A percentile compares a stretch with the other conserved stretches of the same genome.
Conservation (phyloP, 371 early-diverging fungal species). For the Phascolomyces articulosus region DNA sequence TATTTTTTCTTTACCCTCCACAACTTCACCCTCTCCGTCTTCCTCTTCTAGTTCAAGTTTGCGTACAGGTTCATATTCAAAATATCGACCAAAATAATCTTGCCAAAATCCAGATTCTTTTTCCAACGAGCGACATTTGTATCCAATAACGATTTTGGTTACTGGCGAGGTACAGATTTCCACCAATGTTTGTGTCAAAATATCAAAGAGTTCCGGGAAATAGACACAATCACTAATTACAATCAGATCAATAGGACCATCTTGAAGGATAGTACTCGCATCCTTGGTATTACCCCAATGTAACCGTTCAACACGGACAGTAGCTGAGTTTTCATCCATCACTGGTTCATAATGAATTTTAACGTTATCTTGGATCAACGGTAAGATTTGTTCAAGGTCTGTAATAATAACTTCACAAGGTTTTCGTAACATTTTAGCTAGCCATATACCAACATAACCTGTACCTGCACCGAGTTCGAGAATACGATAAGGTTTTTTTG, state of each 20-base stretch:
- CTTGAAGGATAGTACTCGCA: conserved; percentile 22
- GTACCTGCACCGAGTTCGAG: conserved; percentile 61
- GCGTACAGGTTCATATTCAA: conserved; percentile 59
- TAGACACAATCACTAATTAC: conserved; percentile 62
- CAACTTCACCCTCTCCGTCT: not conserved
- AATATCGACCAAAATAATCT: conserved; percentile 59
- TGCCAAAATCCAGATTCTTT: conserved; percentile 69
- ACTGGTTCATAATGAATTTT: conserved; percentile 10
- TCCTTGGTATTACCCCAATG: conserved; percentile 59
- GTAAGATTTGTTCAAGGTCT: conserved; percentile 58
- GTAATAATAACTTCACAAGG: conserved; percentile 53
- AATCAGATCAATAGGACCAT: conserved; percentile 49
- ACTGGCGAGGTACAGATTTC: conserved; percentile 34
- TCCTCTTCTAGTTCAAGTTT: conserved; percentile 16
- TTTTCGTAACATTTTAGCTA: conserved; percentile 43
- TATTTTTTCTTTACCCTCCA: conserved; percentile 4
- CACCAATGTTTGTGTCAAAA: conserved; percentile 47
- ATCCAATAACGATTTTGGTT: conserved; percentile 58
- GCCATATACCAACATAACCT: conserved; percentile 60
- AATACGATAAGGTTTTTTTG: conserved; percentile 31
- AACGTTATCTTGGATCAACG: conserved; percentile 55
- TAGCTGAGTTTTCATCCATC: conserved; percentile 8
- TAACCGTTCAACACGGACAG: conserved; percentile 42
- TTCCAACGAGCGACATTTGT: conserved; percentile 60
- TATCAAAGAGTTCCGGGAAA: conserved; percentile 58